A percentile compares a stretch with the other conserved stretches of the same genome.
Evolutionary conservation across 257 asterid genomes (phyloP).

Genomic region (Cruciata laevipes): DNA sequence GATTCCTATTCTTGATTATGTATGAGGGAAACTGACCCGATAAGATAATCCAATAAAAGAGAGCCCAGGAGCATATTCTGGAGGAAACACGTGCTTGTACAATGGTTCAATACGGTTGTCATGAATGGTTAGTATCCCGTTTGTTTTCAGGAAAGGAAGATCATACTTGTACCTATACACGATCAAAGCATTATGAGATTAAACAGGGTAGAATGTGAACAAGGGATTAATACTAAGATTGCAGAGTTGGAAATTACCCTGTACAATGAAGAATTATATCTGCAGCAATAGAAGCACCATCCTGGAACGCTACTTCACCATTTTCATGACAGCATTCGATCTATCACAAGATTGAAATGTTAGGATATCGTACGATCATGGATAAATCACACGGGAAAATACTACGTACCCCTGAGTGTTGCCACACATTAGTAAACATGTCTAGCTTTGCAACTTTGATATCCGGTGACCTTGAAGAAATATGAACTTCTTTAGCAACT

Average conservation of each 20-base stretch:
- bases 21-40: conserved; percentile 19
- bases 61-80: conserved; percentile 54
- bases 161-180: conserved; percentile 35
- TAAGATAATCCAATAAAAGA: conserved; percentile 48
- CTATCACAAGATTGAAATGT: conserved; percentile 28
- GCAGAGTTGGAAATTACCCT: conserved; percentile 31
- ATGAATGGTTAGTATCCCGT: conserved; percentile 43
- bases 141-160: conserved; percentile 53
- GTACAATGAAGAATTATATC: conserved; percentile 56
- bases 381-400: not conserved
- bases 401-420: conserved; percentile 18
- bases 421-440: conserved; percentile 21
- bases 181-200: not conserved
- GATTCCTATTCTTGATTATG: not conserved
- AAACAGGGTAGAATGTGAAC: not conserved
- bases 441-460: conserved; percentile 23
- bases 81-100: conserved; percentile 58
- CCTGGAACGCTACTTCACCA: conserved; percentile 50
- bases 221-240: not conserved
- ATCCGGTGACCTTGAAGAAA: conserved; percentile 41
- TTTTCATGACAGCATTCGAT: conserved; percentile 26
- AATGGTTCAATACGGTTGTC: conserved; percentile 58
- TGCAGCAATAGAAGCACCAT: conserved; percentile 45
- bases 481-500: conserved; percentile 56
- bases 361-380: not conserved